Evolutionary conservation across 1,284 basidiomycete species (phyloP), one percentile per base, ranked within the genome.

Genomic region (Malassezia nana): DNA sequence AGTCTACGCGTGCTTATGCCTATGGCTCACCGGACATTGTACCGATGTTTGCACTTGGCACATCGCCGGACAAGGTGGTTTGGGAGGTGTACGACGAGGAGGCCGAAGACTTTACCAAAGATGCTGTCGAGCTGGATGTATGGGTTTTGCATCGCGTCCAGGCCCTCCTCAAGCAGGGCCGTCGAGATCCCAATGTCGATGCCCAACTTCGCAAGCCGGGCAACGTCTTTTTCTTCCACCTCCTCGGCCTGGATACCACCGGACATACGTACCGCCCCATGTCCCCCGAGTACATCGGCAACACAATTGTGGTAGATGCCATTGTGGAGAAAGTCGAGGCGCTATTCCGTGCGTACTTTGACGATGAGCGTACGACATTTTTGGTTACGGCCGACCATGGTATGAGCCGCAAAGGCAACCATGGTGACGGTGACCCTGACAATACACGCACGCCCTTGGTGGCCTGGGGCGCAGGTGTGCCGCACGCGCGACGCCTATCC

Each of bases 371-470:
- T 47, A 90, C 88, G 0, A 82, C 82, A 33, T 91, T 81, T 65
- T 75, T 91, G 35, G 89, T 91, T 69, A 89, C 86, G 3, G 86
- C 89, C 0, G 88, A 91, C 70, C 88, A 91, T 69, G 88, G 88
- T 5, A 91, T 91, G 88, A 86, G 84, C 7, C 81, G 79, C 39
- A 85, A 89, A 52, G 88, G 88, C 24, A 91, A 89, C 66, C 88
- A 91, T 59, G 88, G 88, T 2, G 88, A 91, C 64, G 88, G 88
- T 26, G 83, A 90, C 63, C 87, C 87, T 0, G 87, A 90, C 72
- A 89, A 85, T 63, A 89, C 88, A 5, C 81, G 86, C 20, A 90
- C 87, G 0, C 87, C 87, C 15, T 77, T 89, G 15, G 78, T 90
- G n/a, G 82, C 80, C 0, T 90, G 88, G 87, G 87, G 87, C 0